Evolutionary conservation across 345 rosid genomes (phyloP).

Genomic region (Raphanus sativus): DNA sequence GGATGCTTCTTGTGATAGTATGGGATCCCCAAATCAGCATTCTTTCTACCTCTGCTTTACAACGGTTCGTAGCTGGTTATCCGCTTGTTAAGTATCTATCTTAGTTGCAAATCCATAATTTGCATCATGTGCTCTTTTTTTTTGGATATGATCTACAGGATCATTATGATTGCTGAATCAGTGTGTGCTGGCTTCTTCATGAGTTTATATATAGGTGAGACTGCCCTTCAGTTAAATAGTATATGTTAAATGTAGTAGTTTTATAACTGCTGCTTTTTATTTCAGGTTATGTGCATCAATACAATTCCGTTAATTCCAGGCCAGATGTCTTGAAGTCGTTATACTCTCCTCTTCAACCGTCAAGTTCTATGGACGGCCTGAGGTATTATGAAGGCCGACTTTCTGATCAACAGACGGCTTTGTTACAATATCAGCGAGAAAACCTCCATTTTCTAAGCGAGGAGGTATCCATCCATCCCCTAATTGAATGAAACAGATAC

Average conservation of each 20-base stretch:
- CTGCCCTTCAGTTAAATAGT: conserved; percentile 21
- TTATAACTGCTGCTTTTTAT: not conserved
- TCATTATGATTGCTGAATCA: conserved; percentile 79
- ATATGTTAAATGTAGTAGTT: not conserved
- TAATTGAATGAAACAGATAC: not conserved
- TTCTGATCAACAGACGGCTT: conserved; percentile 95
- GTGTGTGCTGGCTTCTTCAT: conserved; percentile 73
- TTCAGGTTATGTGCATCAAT: conserved; percentile 80
- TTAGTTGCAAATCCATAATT: not conserved
- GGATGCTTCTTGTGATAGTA: conserved; percentile 80
- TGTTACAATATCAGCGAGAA: conserved; percentile 95
- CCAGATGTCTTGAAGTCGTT: conserved; percentile 93
- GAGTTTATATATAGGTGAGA: conserved; percentile 84
- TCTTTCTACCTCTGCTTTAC: conserved; percentile 62
- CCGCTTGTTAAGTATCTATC: not conserved
- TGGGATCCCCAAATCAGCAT: conserved; percentile 66
- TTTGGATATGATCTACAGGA: conserved; percentile 54
- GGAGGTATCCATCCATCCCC: conserved; percentile 53
- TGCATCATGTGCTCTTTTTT: not conserved
- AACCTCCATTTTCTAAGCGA: conserved; percentile 93
- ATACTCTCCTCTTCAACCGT: conserved; percentile 93
- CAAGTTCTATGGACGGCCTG: conserved; percentile 88
- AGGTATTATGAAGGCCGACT: conserved; percentile 94
- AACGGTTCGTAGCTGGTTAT: conserved; percentile 50
- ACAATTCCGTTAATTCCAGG: conserved; percentile 78